phyloP scores from a whole-genome alignment of 2,329 filamentous ascomycete genomes.

The Calycina herbarum region DNA sequence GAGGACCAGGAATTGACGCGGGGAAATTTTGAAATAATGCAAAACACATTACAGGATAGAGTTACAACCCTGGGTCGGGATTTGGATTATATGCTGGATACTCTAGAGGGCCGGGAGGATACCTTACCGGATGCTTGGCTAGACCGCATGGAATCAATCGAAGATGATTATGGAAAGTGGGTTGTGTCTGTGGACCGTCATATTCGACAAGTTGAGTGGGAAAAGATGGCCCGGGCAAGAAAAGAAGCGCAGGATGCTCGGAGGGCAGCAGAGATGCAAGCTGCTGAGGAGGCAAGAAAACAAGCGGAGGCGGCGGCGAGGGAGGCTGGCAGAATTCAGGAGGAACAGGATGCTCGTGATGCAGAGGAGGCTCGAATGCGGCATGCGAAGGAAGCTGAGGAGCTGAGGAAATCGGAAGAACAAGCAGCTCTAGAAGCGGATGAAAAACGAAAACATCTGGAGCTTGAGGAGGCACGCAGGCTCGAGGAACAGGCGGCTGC shows the following conservation, averaged over 20 bases:
- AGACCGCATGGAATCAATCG: slow-evolving; percentile 78
- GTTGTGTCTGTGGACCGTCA: slow-evolving; percentile 72
- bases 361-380: slow-evolving; percentile 14
- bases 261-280: slow-evolving; percentile 25
- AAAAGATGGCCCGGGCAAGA: slow-evolving; percentile 28
- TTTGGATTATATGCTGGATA: slow-evolving; percentile 84
- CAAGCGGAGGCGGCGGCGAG: slow-evolving; percentile 10
- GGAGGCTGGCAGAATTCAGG: slow-evolving; percentile 16
- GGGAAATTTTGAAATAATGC: slow-evolving; percentile 58
- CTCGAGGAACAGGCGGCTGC: slow-evolving; percentile 4
- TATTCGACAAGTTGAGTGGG: slow-evolving; percentile 66
- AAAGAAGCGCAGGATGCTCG: slow-evolving; percentile 35
- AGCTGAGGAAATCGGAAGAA: not conserved
- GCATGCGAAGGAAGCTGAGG: slow-evolving; percentile 17
- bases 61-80: slow-evolving; percentile 69
- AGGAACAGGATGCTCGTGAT: slow-evolving; percentile 18
- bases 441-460: not conserved
- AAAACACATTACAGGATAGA: slow-evolving; percentile 63
- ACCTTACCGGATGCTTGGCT: slow-evolving; percentile 86
- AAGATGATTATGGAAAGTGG: slow-evolving; percentile 79
- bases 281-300: slow-evolving; percentile 17
- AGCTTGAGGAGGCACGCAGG: slow-evolving; percentile 10
- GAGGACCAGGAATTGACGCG: slow-evolving; percentile 24
- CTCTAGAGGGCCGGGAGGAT: slow-evolving; percentile 79
- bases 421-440: slow-evolving; percentile 17